Conservation (phyloP, 345 rosid species). For the Dimocarpus longan region DNA sequence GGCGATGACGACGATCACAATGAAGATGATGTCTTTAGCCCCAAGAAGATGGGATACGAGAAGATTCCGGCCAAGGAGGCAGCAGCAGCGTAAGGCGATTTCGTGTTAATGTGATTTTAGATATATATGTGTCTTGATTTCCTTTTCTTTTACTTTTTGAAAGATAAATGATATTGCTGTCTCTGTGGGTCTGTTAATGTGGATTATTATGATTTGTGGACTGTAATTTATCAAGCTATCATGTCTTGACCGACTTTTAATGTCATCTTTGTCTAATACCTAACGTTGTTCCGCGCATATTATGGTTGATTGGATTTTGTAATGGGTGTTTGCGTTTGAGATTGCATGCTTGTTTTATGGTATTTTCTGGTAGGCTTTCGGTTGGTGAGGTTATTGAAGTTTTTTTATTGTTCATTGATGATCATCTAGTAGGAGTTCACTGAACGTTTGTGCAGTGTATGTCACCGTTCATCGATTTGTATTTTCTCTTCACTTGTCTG, state of each 20-base stretch:
- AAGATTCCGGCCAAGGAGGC: slow-evolving; percentile 60
- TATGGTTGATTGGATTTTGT: slow-evolving; percentile 1
- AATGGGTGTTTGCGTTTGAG: background rate
- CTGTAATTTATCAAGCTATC: slow-evolving; percentile 3
- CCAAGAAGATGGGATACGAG: slow-evolving; percentile 80
- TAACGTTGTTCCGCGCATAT: no score
- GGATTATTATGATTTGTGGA: slow-evolving; percentile 9
- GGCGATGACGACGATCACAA: slow-evolving; percentile 19
- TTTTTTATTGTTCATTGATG: background rate
- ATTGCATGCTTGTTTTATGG: background rate
- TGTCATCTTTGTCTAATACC: slow-evolving; percentile 1
- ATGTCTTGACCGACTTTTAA: slow-evolving; percentile 4
- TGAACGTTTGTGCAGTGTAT: background rate
- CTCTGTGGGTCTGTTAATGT: background rate
- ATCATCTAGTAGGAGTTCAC: background rate
- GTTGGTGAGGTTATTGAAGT: background rate
- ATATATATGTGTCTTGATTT: slow-evolving; percentile 12
- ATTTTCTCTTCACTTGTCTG: background rate
- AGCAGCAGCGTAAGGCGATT: slow-evolving; percentile 39
- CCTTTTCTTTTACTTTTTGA: background rate
- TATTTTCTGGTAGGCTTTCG: background rate
- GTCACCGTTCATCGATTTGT: background rate
- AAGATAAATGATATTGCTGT: background rate
- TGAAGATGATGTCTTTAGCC: slow-evolving; percentile 32
- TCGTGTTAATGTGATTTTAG: background rate